Conservation (phyloP, 139 green algal species). For the Spirogloea muscicola region DNA sequence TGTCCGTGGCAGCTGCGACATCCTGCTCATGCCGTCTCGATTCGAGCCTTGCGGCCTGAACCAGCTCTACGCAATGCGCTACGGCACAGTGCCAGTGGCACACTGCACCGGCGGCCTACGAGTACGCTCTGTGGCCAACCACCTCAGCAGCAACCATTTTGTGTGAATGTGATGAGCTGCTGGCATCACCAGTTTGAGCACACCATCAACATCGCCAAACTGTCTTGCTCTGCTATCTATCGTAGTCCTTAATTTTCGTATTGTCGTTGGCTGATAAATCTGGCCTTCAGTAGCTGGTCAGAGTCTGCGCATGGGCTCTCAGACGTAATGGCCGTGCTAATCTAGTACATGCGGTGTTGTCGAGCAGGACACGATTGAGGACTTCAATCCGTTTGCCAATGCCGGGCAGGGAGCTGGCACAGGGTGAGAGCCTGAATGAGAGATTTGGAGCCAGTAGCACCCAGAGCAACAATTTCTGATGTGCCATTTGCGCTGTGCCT, state of each 20-base stretch:
- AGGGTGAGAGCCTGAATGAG: conserved; percentile 11
- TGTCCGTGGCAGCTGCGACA: conserved; percentile 61
- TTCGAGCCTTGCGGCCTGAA: conserved; percentile 87
- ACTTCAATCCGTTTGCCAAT: conserved; percentile 67
- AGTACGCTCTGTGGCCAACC: no score
- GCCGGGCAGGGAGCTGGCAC: conserved; percentile 9
- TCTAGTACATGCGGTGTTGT: not conserved
- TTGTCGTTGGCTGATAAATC: no score
- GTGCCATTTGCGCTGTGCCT: not conserved
- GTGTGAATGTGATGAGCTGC: no score
- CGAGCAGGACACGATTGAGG: conserved; percentile 64
- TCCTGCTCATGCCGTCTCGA: conserved; percentile 86
- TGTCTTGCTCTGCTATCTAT: no score
- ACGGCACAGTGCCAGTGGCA: conserved; percentile 91
- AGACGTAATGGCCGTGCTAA: no score
- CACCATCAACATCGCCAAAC: no score
- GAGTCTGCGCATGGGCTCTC: no score
- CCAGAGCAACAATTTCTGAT: not conserved
- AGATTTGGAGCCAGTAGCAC: not conserved
- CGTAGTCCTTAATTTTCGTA: no score
- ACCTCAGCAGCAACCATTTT: no score
- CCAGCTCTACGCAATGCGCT: conserved; percentile 94
- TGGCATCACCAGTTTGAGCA: no score
- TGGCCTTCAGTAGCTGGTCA: no score
- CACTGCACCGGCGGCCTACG: conserved; percentile 69